Base-by-base conservation (phyloP, 495 filamentous ascomycete genomes). In the Hypoxylon trugodes region DNA sequence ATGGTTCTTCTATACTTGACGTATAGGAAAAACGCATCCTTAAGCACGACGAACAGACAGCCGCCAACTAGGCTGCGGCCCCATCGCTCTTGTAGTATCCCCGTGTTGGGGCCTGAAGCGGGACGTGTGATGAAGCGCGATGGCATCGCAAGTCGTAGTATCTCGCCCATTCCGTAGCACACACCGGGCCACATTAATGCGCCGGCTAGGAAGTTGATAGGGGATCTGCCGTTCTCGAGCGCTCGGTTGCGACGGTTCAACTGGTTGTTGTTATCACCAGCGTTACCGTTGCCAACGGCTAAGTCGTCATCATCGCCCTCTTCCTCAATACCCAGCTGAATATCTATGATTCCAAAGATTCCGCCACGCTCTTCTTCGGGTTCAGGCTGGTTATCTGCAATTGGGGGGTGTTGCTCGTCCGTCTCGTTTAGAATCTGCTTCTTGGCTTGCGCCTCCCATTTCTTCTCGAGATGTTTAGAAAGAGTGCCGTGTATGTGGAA, bases 11-110 rank as follows among this genome's bases (percentile, higher is more conserved):
- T 84, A 79, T 90, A 93, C 65, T 89, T 85, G 43, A 86, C 85
- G 71, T 92, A 95, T 5, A 95, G 78, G 61, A 86, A 76, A 48
- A 93, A 75, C 3, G 85, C 88, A 72, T 96, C 91, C 65, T 89
- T 90, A 5, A 93, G 69, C 16, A 93, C 83, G 40, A 93, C 86
- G 62, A 90, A 93, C 38, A 91, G 77, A 71, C 90, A 94, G 0
- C 91, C 91, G 9, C 91, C 91, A 4, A 90, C 81, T 2, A 95
- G 78, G 63, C 89, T 95, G 45, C 91, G 82, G 6, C 90, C 91
- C 88, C 91, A 95, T 19, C 83, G 80, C 37, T 83, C 79, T 68
- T 93, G 90, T 22, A 96, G 76, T 16, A 94, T 76, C 1, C 91
- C 87, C 6, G 81, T 76, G 10, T 70, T 70, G 7, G 75, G 65